A percentile compares a stretch with the other conserved stretches of the same genome.
Evolutionary conservation across 257 asterid species (phyloP).

Genomic region (Solanum pimpinellifolium): DNA sequence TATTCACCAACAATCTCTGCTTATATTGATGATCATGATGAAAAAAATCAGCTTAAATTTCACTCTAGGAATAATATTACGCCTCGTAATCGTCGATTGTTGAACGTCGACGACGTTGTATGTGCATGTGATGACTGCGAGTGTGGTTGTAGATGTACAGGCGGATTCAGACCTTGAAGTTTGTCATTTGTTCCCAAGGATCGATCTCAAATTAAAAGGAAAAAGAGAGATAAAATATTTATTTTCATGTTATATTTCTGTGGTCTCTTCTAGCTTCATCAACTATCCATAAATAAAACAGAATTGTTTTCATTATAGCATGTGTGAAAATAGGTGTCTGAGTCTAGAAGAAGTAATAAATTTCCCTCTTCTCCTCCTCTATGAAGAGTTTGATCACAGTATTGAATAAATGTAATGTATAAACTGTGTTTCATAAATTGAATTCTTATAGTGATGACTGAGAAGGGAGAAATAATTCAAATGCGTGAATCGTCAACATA

Average conservation of each 20-base stretch:
- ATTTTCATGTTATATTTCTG: background rate
- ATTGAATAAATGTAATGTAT: background rate
- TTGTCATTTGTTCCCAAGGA: background rate
- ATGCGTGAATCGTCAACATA: background rate
- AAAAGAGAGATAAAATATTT: background rate
- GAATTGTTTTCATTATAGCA: background rate
- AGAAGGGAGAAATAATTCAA: background rate
- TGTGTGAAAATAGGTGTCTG: background rate
- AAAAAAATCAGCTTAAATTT: background rate
- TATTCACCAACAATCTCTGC: background rate
- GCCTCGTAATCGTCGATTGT: background rate
- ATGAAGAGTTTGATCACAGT: background rate
- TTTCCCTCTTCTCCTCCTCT: background rate
- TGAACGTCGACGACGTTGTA: background rate
- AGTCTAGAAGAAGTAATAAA: background rate
- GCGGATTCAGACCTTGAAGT: background rate
- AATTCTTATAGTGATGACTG: background rate
- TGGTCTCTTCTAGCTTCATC: background rate
- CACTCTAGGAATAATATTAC: background rate
- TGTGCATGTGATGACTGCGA: background rate
- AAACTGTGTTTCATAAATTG: background rate
- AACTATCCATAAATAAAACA: background rate
- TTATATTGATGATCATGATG: background rate
- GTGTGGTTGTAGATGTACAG: background rate
- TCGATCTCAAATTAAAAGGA: background rate